Evolutionary conservation across 2,329 filamentous ascomycete species (phyloP), one percentile per base, ranked within the genome.

Genomic region (Cercospora brassicicola): DNA sequence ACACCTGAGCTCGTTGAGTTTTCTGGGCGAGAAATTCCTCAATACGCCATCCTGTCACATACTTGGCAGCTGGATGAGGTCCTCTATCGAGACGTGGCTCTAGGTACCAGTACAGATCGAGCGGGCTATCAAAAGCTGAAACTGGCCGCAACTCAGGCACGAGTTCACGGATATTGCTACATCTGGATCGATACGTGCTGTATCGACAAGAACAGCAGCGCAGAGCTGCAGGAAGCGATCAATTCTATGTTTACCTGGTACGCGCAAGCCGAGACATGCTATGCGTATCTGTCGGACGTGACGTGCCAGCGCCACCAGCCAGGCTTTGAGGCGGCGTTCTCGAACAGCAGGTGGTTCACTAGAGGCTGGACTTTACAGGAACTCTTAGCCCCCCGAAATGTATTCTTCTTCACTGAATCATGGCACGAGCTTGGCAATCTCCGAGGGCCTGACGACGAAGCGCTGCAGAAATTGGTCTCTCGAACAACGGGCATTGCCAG

Each of bases 11-110:
- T 55, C 48, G 48, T 55, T 26, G 61, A 63, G 7, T 63, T 63
- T 30, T 63, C 53, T 20, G 45, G 20, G 15, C 18, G n/a, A 18
- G 61, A 56, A 18, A 56, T 53, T 13, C 61, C 61, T n/a, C 26
- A 63, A 30, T 56, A 63, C 53, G 61, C 45, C 28, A 63, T 39
- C 28, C 26, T 63, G 4, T 63, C 61, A 13, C 61, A 63, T 15
- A 63, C 61, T 15, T 63, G 61, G 61, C 20, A 23, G 23, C 48
- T 15, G 13, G 48, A 55, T n/a, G 48, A 55, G 48, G 48, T 55
- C 13, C 48, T 55, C 48, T 55, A 55, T 55, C 48, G 48, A 28
- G 48, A 55, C 23, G 48, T 55, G 48, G 48, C 15, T 13, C 13
- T 55, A 8, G 48, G 48, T n/a, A 55, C 48, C 20, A 55, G 48